Evolutionary conservation across 495 filamentous ascomycete genomes (phyloP), one percentile per base, ranked within the genome.

Genomic region (Xylaria telfairii): DNA sequence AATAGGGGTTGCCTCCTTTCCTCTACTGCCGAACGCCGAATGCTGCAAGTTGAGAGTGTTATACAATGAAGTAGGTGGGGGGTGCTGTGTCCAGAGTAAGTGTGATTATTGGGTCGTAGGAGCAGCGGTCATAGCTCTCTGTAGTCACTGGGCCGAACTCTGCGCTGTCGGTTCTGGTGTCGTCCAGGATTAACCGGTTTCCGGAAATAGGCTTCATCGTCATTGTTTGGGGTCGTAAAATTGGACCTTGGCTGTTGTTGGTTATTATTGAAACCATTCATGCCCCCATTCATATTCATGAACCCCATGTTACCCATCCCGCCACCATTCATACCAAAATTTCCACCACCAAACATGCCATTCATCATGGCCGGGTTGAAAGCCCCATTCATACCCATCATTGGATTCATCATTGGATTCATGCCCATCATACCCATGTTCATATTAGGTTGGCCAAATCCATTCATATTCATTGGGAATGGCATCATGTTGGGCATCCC

Each of bases 141-240:
- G 72, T 95, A 98, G 81, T 99, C 96, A 77, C 92, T 95, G 21
- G 94, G 93, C 56, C 96, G 86, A 65, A 91, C 89, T 71, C 91
- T 83, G 70, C 92, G 89, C 70, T 93, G 90, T 65, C 91, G 84
- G 67, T 92, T 91, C 80, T 93, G 91, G 76, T 96, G 92, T 67
- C 96, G 90, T 76, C 97, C 94, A 13, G 94, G 96, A 77, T 99
- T 99, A 64, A 98, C 92, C 2, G 96, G 96, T 77, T 97, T 95
- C 26, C 96, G 90, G 80, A 98, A 96, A 80, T 99, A 99, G 24
- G 96, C 92, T 61, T 93, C 92, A 70, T 97, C 95, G 72, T 97
- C 93, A 68, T 93, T 92, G 64, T 89, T 78, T 0, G 76, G 76
- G 6, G 73, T 74, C 87, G n/a, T 90, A 87, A 81, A 96, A 92